Evolutionary conservation across 2,329 filamentous ascomycete genomes (phyloP), one percentile per base, ranked within the genome.

Genomic region (Ophiostoma himal-ulmi): DNA sequence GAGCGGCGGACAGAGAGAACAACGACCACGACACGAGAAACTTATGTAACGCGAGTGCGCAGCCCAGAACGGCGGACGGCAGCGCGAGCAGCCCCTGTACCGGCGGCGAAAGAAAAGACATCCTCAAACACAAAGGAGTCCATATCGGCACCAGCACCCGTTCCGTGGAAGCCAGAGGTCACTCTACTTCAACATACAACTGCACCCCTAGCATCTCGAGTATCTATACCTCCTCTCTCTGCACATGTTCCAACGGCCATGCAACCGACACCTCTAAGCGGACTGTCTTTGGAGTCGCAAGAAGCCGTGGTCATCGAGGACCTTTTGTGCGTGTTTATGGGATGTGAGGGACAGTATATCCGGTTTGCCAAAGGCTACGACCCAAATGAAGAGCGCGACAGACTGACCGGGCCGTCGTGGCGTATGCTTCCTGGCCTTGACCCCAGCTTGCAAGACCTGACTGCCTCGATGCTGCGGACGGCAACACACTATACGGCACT

Each of bases 291-390:
- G 37, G 91, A 96, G 74, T 86, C 87, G 2, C 95, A 99, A 79
- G 95, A 99, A 80, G 87, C 89, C 34, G 91, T 88, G 10, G 90
- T 99, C 66, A 83, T 98, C 62, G 94, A 97, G 75, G 95, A 99
- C 76, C 81, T 99, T 20, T 81, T 98, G 48, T 97, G 94, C 77
- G 93, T 96, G 5, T 96, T 98, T 76, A 97, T 99, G 94, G 95
- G 95, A 34, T 97, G 93, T 74, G 95, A 99, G 80, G 95, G 95
- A n/a, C 93, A 97, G 78, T 98, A 98, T 78, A 91, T 99, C 73
- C 91, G 92, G 70, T 98, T 93, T 77, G 86, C 86, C 71, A 91
- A 92, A 74, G 86, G 87, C 10, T 98, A 96, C 78, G 89, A 97
- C 75, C 93, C 94, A 0, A 82, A 85, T 3, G 88, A 92, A 68